Conservation (phyloP, 129 eudicot species). For the Solidago caesia region DNA sequence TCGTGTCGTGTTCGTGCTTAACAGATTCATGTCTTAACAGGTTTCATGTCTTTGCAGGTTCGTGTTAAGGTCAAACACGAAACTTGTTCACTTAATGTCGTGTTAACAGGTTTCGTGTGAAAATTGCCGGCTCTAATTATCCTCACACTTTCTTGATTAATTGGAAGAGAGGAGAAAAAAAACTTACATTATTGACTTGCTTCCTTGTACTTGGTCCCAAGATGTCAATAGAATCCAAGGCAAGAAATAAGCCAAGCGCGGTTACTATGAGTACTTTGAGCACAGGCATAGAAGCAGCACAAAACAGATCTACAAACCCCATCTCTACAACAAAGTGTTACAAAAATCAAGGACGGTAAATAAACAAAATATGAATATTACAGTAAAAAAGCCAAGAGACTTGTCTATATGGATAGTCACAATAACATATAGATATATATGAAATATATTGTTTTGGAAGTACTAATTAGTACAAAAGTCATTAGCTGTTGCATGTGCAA, state of each 20-base stretch:
- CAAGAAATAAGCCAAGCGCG: constrained; percentile 49
- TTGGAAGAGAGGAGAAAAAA: background rate
- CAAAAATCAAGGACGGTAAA: background rate
- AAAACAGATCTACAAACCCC: constrained; percentile 47
- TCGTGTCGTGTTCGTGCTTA: no score
- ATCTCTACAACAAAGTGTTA: background rate
- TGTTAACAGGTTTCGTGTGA: no score
- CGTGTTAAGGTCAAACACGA: no score
- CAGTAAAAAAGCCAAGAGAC: no score
- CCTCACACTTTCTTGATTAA: background rate
- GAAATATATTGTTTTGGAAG: no score
- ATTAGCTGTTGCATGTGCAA: no score
- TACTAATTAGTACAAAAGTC: no score
- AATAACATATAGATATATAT: background rate
- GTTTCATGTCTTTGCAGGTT: no score
- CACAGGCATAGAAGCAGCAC: constrained; percentile 60
- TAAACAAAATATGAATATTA: background rate
- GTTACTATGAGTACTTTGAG: constrained; percentile 48
- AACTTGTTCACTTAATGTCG: no score
- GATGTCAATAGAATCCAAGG: constrained; percentile 47
- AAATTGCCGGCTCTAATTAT: background rate
- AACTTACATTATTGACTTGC: constrained; percentile 38
- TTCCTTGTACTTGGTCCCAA: constrained; percentile 49
- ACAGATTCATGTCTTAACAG: no score
- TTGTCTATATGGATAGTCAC: background rate